Base-by-base conservation (phyloP, 306 rosid genomes). In the Macrotyloma uniflorum region DNA sequence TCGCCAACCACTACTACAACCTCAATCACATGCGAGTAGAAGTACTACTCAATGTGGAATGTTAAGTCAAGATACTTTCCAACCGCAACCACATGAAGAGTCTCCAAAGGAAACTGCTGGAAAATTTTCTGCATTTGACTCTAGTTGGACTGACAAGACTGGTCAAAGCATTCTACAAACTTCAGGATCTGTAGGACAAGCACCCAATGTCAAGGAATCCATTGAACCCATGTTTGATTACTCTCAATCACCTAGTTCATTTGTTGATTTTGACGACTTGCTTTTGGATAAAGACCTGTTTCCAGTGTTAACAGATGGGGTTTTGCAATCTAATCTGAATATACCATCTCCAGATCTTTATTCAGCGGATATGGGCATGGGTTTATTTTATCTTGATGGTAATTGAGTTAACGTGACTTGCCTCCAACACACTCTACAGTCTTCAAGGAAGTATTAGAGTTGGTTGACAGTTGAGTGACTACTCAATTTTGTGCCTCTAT, bases 181-280 rank as follows among this genome's bases (percentile, higher is more conserved):
- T 70, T 49, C 83, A 1, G 87, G 70, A 63, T 50, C 85, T 45
- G 26, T 33, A 46, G 11, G 35, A 19, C 86, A 77, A 49, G 72
- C 88, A 16, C 55, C 73, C 59, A 57, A 15, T 19, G 50, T 59
- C 53, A 53, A 77, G 28, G 89, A 82, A 35, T 64, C 83, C 38
- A 12, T 47, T 43, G 79, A 81, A 71, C 75, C 47, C 15, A 26
- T 4, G 36, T 40, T 15, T 18, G 85, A 40, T 23, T 1, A 24
- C 66, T 53, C 69, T 42, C 43, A 33, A 19, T 15, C 46, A 23
- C 69, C 82, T 3, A 8, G 23, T 61, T 0, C 80, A 0, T 15
- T 86, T 49, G 67, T 10, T 4, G 85, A 64, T 40, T 38, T 88
- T 14, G 91, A 87, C 5, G 67, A 46, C 76, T 93, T 89, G 91